Base-by-base conservation (phyloP, 768 basidiomycete species). In the Sporobolomyces pararoseus region DNA sequence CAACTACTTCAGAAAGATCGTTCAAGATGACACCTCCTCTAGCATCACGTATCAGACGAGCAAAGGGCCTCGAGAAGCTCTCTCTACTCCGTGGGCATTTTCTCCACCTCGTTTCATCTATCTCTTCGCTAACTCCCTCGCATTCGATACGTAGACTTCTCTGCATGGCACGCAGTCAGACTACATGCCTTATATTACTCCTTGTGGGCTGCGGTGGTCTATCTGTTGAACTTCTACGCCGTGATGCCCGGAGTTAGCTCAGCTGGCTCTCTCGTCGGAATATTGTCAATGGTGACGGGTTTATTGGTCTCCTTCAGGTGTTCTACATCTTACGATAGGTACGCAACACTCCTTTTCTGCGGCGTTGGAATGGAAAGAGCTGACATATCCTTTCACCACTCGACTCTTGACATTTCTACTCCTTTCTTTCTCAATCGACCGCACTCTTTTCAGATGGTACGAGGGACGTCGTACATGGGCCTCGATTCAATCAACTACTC, bases 381-480 rank as follows among this genome's bases (percentile, higher is more conserved):
- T n/a, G n/a, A n/a, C n/a, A n/a, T n/a, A n/a, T n/a, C n/a, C n/a
- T n/a, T n/a, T n/a, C n/a, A n/a, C n/a, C n/a, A n/a, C n/a, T n/a
- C n/a, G n/a, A n/a, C 21, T 49, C 29, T 34, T 35, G 29, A 2
- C n/a, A 35, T 6, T 19, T 29, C 54, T 25, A 9, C 17, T n/a
- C 32, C 9, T 32, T 50, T 23, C 2, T 31, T 21, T 51, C 13
- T 29, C 7, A 17, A n/a, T 1, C 42, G 4, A 31, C 25, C n/a
- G n/a, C n/a, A n/a, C n/a, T n/a, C n/a, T n/a, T 4, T 4, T n/a
- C 61, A 63, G 71, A 7, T 72, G 72, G 72, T 73, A 69, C 57
- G 72, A 73, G 35, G 72, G 72, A 12, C 64, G 72, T 1, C 59
- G 72, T 0, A 69, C 65, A 9, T 73, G 72, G 72, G 67, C 67